Percentiles rank a stretch among this genome's conserved stretches.
These are phyloP conservation scores for Trametes gibbosa DNA, from an alignment of 768 basidiomycete genomes.

Conservation along the genomic window DNA sequence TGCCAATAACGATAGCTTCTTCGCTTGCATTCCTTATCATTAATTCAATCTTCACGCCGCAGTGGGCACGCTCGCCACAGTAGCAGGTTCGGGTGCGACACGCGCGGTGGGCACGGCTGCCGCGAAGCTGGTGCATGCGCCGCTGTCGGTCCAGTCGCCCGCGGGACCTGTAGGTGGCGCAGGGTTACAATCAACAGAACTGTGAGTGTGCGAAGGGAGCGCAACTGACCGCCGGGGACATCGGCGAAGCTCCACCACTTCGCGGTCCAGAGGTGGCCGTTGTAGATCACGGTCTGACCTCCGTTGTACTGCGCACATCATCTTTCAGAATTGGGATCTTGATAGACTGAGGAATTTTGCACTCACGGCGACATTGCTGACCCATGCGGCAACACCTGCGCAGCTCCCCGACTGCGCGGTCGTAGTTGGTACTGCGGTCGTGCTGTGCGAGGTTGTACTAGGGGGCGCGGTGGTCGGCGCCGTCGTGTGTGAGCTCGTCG, in stretches of 20 bases:
- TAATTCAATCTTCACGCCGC: background rate
- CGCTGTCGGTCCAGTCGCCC: slow-evolving; percentile 28
- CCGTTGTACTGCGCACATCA: slow-evolving; percentile 21
- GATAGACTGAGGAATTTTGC: no score
- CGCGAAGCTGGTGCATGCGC: slow-evolving; percentile 22
- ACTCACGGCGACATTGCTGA: slow-evolving; percentile 28
- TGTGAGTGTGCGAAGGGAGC: background rate
- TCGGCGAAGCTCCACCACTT: slow-evolving; percentile 31
- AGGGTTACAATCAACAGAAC: background rate
- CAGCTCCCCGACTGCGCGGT: slow-evolving; percentile 22
- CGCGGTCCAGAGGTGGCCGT: slow-evolving; percentile 29
- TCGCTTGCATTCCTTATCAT: background rate
- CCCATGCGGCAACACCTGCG: slow-evolving; percentile 27
- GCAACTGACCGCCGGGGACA: slow-evolving; percentile 23
- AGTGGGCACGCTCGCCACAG: background rate
- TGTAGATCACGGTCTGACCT: slow-evolving; percentile 27
- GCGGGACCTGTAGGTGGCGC: slow-evolving; percentile 15
- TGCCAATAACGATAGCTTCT: background rate
- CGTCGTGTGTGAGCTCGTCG: slow-evolving; percentile 7
- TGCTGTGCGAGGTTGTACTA: slow-evolving; percentile 13
- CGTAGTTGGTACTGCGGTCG: slow-evolving; percentile 6
- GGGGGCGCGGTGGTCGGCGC: slow-evolving; percentile 12
- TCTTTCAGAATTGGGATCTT: background rate
- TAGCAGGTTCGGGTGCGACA: slow-evolving; percentile 1
- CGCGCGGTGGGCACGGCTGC: slow-evolving; percentile 4